Evolutionary conservation across 495 filamentous ascomycete species (phyloP).

Genomic region (Cercophora scortea): DNA sequence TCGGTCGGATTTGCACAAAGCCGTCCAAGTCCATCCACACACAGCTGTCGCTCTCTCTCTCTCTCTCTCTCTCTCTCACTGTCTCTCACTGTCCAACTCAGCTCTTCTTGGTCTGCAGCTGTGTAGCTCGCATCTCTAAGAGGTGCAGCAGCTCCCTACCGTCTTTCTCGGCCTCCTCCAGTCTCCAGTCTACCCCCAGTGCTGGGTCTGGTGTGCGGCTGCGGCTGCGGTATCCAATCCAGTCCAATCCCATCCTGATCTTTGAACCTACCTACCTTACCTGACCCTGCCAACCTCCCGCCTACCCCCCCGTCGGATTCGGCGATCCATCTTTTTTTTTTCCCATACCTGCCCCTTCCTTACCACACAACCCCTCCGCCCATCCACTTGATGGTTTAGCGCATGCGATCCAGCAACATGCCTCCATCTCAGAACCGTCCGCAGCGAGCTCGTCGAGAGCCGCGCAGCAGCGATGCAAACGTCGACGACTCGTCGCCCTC

Average conservation of each 20-base stretch:
- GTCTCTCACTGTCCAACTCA: too few relatives aligned
- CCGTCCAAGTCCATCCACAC: neutral
- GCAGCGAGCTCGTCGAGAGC: constrained; percentile 30
- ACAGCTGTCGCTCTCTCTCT: too few relatives aligned
- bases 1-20: neutral
- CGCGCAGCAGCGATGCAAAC: constrained; percentile 28
- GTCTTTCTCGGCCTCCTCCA: neutral
- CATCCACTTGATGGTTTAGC: constrained; percentile 12
- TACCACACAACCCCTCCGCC: neutral
- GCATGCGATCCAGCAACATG: constrained; percentile 18
- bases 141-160: too few relatives aligned
- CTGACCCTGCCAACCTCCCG: neutral
- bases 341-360: neutral
- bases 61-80: too few relatives aligned
- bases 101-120: too few relatives aligned
- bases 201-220: neutral
- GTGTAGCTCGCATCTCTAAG: too few relatives aligned
- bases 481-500: constrained; percentile 56
- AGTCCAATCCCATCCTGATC: neutral
- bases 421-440: constrained; percentile 35
- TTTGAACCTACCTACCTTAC: neutral
- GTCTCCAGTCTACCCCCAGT: neutral
- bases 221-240: constrained; percentile 1
- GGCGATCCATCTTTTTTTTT: neutral
- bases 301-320: neutral